These are phyloP conservation scores for Emmonsiellopsis sp. DNA, from an alignment of 2,329 filamentous ascomycete genomes.

Conservation along the genomic window DNA sequence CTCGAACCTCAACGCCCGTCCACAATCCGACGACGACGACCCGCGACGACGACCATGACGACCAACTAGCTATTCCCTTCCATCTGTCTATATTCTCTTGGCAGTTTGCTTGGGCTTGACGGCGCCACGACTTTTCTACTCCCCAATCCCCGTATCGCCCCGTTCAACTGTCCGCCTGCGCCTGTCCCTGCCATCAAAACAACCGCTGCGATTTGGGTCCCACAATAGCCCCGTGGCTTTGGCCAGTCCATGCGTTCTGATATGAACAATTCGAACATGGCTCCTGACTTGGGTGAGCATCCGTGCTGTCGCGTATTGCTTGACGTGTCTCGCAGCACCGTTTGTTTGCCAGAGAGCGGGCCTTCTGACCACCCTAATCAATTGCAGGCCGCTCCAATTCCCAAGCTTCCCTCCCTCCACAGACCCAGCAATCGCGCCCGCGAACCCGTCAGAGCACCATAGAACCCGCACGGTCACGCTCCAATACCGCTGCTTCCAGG, in stretches of 20 bases:
- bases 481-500: constrained; percentile 30
- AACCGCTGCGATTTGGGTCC: background rate
- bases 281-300: constrained; percentile 24
- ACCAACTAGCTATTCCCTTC: background rate
- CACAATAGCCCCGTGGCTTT: constrained; percentile 9
- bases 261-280: constrained; percentile 17
- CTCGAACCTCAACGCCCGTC: background rate
- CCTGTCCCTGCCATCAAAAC: constrained; percentile 2
- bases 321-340: background rate
- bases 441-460: constrained; percentile 32
- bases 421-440: constrained; percentile 27
- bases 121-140: background rate
- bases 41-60: constrained; percentile 4
- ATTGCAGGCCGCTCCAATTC: constrained; percentile 26
- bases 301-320: background rate
- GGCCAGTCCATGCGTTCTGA: constrained; percentile 1
- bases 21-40: background rate
- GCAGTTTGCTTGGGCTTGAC: background rate
- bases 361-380: no score
- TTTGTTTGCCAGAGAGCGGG: background rate
- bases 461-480: constrained; percentile 32
- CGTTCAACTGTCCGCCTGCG: background rate
- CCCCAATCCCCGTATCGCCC: background rate
- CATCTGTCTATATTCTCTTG: background rate
- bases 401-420: constrained; percentile 27